phyloP scores from a whole-genome alignment of 225 moss, liverwort and hornwort species.

The Bryoerythrophyllum caledonicum region DNA sequence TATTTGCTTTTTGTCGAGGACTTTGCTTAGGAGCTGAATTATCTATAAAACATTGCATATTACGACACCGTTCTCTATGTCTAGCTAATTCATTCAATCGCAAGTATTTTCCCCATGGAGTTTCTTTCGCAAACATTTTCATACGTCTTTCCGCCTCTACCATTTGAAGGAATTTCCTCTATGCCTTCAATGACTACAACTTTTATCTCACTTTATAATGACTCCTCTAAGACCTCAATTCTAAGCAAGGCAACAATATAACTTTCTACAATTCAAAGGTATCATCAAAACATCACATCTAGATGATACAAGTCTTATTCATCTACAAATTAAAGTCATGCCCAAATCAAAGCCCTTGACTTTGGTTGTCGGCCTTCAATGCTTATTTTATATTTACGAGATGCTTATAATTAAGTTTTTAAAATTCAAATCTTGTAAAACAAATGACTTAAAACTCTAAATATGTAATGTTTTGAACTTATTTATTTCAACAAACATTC shows the following conservation, averaged over 20 bases:
- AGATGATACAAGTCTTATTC: neutral
- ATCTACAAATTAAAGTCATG: neutral
- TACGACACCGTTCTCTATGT: conserved; percentile 32
- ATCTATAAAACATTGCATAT: conserved; percentile 44
- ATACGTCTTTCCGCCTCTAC: conserved; percentile 34
- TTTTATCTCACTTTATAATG: neutral
- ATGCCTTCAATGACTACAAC: neutral
- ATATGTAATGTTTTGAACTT: neutral
- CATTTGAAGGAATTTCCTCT: neutral
- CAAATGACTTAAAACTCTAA: neutral
- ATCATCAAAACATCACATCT: neutral
- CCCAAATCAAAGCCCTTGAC: neutral
- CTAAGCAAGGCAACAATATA: neutral
- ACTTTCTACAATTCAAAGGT: neutral
- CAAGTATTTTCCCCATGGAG: conserved; percentile 46
- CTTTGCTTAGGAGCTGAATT: conserved; percentile 21
- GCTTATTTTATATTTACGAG: neutral
- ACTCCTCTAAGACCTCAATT: neutral
- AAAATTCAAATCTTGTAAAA: neutral
- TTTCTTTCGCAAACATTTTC: conserved; percentile 43
- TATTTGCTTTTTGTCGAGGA: conserved; percentile 26
- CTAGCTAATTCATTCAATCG: conserved; percentile 39
- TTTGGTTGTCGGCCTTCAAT: neutral
- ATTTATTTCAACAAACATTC: neutral
- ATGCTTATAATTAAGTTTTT: neutral